phyloP scores from a whole-genome alignment of 108 stramenopile genomes.

The Cyclotella baltica region DNA sequence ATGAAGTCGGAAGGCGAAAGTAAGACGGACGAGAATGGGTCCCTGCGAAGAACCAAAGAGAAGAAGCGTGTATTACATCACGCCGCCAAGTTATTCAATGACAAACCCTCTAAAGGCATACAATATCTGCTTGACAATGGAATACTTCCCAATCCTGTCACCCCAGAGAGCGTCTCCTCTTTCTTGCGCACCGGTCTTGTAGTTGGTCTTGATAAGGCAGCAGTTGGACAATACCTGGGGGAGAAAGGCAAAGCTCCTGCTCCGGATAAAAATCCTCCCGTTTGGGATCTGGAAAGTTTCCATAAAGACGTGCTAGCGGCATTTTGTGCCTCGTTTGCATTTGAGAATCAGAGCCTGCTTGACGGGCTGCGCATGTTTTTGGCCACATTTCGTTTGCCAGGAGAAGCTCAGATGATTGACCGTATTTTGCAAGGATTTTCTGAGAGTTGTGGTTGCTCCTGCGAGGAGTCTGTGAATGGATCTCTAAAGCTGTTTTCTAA shows the following conservation, averaged over 20 bases:
- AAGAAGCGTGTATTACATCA: conserved; percentile 71
- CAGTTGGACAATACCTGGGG: conserved; percentile 91
- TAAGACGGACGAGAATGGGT: not conserved
- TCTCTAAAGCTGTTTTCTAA: conserved; percentile 70
- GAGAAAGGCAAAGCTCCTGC: conserved; percentile 77
- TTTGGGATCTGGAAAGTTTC: conserved; percentile 85
- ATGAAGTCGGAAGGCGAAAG: not conserved
- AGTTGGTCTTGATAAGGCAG: conserved; percentile 88
- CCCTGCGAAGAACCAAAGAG: conserved; percentile 67
- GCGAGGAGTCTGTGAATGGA: conserved; percentile 78
- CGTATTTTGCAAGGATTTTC: conserved; percentile 92
- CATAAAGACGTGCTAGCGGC: conserved; percentile 85
- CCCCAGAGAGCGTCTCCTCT: conserved; percentile 79
- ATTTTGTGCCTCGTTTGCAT: conserved; percentile 86
- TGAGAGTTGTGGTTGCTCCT: conserved; percentile 78
- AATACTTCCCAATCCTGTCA: conserved; percentile 76
- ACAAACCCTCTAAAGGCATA: conserved; percentile 77
- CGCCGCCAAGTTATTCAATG: conserved; percentile 83
- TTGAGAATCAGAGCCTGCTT: conserved; percentile 84
- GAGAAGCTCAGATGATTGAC: conserved; percentile 93
- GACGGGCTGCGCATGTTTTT: conserved; percentile 94
- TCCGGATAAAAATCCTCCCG: conserved; percentile 66
- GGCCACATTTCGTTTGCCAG: conserved; percentile 93
- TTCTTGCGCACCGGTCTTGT: conserved; percentile 92
- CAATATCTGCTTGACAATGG: conserved; percentile 71